Percentiles rank a stretch among this genome's conserved stretches.
phyloP scores from a whole-genome alignment of 83 land plant genomes.

The Thuja plicata region DNA sequence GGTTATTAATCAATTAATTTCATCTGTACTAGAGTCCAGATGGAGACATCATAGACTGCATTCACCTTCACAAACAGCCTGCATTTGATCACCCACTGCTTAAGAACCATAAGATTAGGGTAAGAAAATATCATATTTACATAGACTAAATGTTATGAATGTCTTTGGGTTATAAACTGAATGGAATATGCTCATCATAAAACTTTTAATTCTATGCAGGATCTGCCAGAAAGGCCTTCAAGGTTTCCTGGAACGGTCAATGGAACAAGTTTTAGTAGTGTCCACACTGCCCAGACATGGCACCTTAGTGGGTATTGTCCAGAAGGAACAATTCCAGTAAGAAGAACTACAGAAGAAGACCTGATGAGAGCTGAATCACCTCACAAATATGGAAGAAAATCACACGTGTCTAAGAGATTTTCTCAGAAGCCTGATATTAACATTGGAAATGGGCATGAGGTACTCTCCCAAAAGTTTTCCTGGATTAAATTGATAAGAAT shows the following conservation, averaged over 20 bases:
- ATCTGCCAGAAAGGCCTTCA: slow-evolving; percentile 12
- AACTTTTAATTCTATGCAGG: neutral
- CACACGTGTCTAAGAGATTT: slow-evolving; percentile 7
- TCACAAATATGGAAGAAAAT: slow-evolving; percentile 70
- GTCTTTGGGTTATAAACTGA: too few species aligned
- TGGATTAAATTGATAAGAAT: neutral
- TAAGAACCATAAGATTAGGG: slow-evolving; percentile 74
- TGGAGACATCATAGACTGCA: slow-evolving; percentile 78
- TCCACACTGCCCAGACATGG: slow-evolving; percentile 29
- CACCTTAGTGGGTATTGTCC: slow-evolving; percentile 35
- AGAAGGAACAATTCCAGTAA: slow-evolving; percentile 34
- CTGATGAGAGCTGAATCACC: slow-evolving; percentile 35
- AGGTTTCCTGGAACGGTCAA: neutral
- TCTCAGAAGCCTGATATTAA: slow-evolving; percentile 56
- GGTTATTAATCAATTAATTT: neutral
- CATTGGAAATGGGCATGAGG: slow-evolving; percentile 74
- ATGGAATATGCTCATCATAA: neutral
- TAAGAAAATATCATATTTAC: neutral
- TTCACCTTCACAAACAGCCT: slow-evolving; percentile 60
- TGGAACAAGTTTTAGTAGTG: neutral
- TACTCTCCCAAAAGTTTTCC: neutral
- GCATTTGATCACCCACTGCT: slow-evolving; percentile 78
- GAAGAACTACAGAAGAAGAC: slow-evolving; percentile 21
- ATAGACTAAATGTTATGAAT: neutral
- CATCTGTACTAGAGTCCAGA: slow-evolving; percentile 56